Evolutionary conservation across 2,329 filamentous ascomycete genomes (phyloP).

Genomic region (Colletotrichum kahawae): DNA sequence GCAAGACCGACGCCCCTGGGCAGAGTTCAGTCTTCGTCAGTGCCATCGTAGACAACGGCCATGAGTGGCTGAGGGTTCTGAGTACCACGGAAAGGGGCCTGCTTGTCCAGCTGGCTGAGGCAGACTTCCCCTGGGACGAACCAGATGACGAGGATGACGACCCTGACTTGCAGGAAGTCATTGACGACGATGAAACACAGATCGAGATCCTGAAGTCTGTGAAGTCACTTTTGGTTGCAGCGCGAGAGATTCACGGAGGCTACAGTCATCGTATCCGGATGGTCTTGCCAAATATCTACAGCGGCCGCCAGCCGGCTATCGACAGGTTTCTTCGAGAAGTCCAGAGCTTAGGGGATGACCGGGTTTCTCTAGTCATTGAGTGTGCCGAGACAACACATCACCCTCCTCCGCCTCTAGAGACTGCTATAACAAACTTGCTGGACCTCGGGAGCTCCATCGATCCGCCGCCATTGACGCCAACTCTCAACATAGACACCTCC

Average conservation of each 20-base stretch:
- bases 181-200: conserved; percentile 39
- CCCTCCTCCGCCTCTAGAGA: conserved; percentile 27
- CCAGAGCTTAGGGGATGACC: conserved; percentile 31
- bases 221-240: conserved; percentile 37
- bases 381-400: conserved; percentile 21
- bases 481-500: conserved; percentile 45
- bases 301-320: conserved; percentile 31
- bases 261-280: conserved; percentile 40
- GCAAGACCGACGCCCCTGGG: not conserved
- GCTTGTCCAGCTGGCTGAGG: conserved; percentile 42
- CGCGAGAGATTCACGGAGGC: conserved; percentile 31
- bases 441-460: conserved; percentile 27
- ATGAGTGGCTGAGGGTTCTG: conserved; percentile 40
- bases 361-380: conserved; percentile 37
- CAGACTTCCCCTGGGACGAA: conserved; percentile 44
- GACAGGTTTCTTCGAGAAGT: conserved; percentile 33
- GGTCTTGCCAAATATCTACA: conserved; percentile 35
- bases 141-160: conserved; percentile 13
- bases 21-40: conserved; percentile 4
- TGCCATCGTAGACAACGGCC: conserved; percentile 33
- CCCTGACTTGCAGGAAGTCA: conserved; percentile 33
- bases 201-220: conserved; percentile 30
- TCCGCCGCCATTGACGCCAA: conserved; percentile 31
- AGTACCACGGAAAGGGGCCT: conserved; percentile 34
- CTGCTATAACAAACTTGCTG: conserved; percentile 34